These are phyloP conservation scores for Tricholoma furcatifolium DNA, from an alignment of 768 basidiomycete genomes.

Conservation along the genomic window DNA sequence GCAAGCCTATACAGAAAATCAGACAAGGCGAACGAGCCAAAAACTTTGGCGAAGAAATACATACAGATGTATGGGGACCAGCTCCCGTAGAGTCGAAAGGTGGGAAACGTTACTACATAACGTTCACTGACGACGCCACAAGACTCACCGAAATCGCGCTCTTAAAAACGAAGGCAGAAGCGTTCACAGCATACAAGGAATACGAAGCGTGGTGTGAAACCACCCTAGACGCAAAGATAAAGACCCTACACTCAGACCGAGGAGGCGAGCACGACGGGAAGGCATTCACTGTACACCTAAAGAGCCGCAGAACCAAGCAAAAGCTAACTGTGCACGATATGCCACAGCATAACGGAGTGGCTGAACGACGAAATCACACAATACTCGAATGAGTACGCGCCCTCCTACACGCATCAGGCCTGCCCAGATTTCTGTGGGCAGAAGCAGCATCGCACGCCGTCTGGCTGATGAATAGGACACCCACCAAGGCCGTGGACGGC, in stretches of 20 bases:
- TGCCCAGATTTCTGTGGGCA: conserved; percentile 39
- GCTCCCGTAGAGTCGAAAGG: conserved; percentile 24
- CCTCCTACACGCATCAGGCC: conserved; percentile 30
- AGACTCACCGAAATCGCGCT: conserved; percentile 25
- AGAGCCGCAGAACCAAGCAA: conserved; percentile 33
- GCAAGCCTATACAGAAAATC: conserved; percentile 30
- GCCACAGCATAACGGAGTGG: conserved; percentile 42
- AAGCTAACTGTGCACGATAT: conserved; percentile 40
- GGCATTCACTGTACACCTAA: conserved; percentile 29
- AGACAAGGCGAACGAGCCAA: conserved; percentile 23
- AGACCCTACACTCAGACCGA: conserved; percentile 36
- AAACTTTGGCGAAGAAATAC: conserved; percentile 32
- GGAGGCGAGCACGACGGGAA: conserved; percentile 42
- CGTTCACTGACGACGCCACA: conserved; percentile 34
- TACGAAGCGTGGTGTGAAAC: conserved; percentile 32
- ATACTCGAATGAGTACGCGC: conserved; percentile 31
- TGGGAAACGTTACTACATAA: conserved; percentile 25
- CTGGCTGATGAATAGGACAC: conserved; percentile 28
- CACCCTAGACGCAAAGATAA: conserved; percentile 27
- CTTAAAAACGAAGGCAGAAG: conserved; percentile 29
- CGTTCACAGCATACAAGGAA: conserved; percentile 26
- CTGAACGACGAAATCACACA: conserved; percentile 38
- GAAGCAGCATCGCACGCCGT: conserved; percentile 31
- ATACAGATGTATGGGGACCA: conserved; percentile 39
- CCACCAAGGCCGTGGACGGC: conserved; percentile 24